Percentiles rank a stretch among this genome's conserved stretches.
Conservation (phyloP, 163 green algal species). For the Scenedesmus sp. region DNA sequence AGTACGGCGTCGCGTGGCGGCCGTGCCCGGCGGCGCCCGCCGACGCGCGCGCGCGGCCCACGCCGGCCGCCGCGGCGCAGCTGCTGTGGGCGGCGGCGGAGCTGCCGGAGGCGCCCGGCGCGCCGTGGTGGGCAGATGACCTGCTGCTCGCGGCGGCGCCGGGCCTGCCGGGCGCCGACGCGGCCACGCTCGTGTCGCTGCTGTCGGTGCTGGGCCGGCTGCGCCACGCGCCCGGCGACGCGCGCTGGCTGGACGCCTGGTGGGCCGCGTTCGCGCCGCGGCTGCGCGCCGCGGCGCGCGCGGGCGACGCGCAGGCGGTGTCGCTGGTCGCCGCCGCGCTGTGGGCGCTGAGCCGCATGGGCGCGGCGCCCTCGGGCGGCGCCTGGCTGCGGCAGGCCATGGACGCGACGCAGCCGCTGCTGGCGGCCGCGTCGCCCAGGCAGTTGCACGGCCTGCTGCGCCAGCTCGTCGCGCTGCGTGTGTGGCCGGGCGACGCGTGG, state of each 20-base stretch:
- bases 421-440: neutral
- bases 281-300: neutral
- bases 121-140: conserved; percentile 28
- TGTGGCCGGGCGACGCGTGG: conserved; percentile 20
- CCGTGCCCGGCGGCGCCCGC: too few species aligned
- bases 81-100: conserved; percentile 10
- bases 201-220: conserved; percentile 17
- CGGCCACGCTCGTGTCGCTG: neutral
- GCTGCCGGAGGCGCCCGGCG: neutral
- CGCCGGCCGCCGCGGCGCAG: neutral
- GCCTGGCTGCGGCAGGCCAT: neutral
- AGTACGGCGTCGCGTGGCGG: too few species aligned
- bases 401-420: neutral
- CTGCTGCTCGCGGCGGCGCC: neutral
- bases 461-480: conserved; percentile 14
- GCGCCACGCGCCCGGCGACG: neutral
- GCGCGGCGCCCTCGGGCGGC: neutral
- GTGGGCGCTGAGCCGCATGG: neutral
- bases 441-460: conserved; percentile 10
- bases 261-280: conserved; percentile 11
- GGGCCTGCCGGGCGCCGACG: neutral
- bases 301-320: neutral
- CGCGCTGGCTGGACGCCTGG: conserved; percentile 11
- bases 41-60: neutral
- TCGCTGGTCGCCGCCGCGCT: neutral